Base-by-base conservation (phyloP, 768 basidiomycete genomes). In the Mrakia gelida region DNA sequence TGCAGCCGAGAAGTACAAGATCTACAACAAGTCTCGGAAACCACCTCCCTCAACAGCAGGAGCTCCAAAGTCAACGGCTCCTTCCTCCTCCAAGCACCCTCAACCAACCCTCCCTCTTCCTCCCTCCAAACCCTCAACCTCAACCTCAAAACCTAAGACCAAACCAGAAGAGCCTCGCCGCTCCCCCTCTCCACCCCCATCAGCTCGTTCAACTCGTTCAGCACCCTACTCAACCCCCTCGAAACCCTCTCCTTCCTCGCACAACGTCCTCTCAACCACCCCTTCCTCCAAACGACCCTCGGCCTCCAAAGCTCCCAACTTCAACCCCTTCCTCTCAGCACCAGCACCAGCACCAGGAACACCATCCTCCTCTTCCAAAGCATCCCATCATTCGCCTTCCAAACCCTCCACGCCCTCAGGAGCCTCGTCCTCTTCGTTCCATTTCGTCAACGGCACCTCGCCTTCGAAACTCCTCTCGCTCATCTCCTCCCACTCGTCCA, bases 21-120 rank as follows among this genome's bases (percentile, higher is more conserved):
- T 75, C 30, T 79, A 79, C 59, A 79, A 75, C 77, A 74, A 75
- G 38, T 74, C 77, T 34, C 61, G 71, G 30, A 78, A 78, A 63
- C 43, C 68, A 16, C 43, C 61, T 16, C 15, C 61, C 2, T 21
- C 56, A 13, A 1, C 59, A 28, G 41, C 61, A 18, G 43, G 26
- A 11, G 56, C 73, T 38, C 67, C 62, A 10, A 52, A 2, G 0
- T 49, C 63, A 6, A 23, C 54, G 13, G 61, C 59, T 65, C 30
- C 63, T 61, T n/a, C 72, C 23, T 41, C 59, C 28, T 21, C 71
- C 45, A 63, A 38, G 71, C 59, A 62, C 45, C 15, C 45, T 1
- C 43, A 56, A 26, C 49, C 76, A 38, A 34, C 61, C 26, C 49
- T 21, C 15, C 30, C 56, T 41, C 28, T 41, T 21, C n/a, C 73